phyloP scores from a whole-genome alignment of 1,284 basidiomycete species.

The Leccinum fuscescens region DNA sequence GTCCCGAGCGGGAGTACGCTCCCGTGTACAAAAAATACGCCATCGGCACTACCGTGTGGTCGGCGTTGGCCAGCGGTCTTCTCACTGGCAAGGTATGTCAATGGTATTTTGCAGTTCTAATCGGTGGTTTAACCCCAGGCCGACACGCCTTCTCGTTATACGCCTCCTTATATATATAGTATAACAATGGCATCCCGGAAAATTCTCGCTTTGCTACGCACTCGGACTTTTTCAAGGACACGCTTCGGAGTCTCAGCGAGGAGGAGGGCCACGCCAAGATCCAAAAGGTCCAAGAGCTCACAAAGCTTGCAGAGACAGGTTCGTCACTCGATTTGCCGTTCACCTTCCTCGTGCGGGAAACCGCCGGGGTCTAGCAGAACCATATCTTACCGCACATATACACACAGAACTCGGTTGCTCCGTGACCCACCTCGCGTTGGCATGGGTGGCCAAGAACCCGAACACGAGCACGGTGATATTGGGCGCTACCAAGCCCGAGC shows the following conservation, averaged over 20 bases:
- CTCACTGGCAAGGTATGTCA: slow-evolving; percentile 47
- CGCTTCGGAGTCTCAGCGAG: slow-evolving; percentile 36
- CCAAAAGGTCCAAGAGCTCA: slow-evolving; percentile 50
- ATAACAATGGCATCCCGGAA: slow-evolving; percentile 46
- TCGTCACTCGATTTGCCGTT: neutral
- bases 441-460: slow-evolving; percentile 74
- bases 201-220: slow-evolving; percentile 59
- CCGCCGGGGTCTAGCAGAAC: slow-evolving; percentile 1
- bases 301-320: slow-evolving; percentile 46
- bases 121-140: neutral
- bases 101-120: neutral
- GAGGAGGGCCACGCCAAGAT: slow-evolving; percentile 49
- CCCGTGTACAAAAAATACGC: slow-evolving; percentile 41
- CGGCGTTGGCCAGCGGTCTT: slow-evolving; percentile 55
- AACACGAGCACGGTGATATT: slow-evolving; percentile 71
- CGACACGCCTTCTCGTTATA: neutral
- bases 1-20: slow-evolving; percentile 60
- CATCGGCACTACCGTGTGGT: slow-evolving; percentile 55
- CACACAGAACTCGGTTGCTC: slow-evolving; percentile 51
- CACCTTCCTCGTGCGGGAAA: neutral
- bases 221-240: slow-evolving; percentile 44
- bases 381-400: neutral
- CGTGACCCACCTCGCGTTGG: slow-evolving; percentile 67
- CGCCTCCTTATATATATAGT: slow-evolving; percentile 18
- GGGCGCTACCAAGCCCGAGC: slow-evolving; percentile 54